These are phyloP conservation scores for Gossypium trilobum DNA, from an alignment of 441 rosid species.

Conservation along the genomic window DNA sequence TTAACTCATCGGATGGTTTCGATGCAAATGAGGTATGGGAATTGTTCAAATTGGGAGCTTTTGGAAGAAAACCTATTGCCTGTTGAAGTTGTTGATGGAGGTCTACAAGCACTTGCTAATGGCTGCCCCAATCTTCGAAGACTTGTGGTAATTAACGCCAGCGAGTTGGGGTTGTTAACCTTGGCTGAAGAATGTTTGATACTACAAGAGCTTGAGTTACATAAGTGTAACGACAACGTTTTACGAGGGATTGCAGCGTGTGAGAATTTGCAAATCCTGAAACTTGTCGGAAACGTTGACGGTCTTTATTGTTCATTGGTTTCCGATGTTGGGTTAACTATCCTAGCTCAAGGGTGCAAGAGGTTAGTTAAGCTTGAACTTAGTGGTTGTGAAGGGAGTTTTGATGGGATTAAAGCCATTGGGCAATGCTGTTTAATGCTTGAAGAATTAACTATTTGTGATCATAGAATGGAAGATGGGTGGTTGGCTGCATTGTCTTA, in stretches of 20 bases:
- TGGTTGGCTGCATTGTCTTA: constrained; percentile 59
- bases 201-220: constrained; percentile 51
- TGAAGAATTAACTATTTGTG: constrained; percentile 42
- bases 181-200: constrained; percentile 46
- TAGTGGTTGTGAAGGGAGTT: constrained; percentile 55
- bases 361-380: constrained; percentile 59
- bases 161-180: constrained; percentile 44
- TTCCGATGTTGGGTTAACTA: constrained; percentile 59
- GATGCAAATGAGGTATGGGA: constrained; percentile 27
- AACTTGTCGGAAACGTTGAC: constrained; percentile 43
- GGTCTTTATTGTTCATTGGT: constrained; percentile 44
- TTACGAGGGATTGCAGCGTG: constrained; percentile 55
- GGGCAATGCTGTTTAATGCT: constrained; percentile 63
- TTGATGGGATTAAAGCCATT: constrained; percentile 63
- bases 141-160: constrained; percentile 44
- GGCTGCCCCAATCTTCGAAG: constrained; percentile 48
- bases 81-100: constrained; percentile 40
- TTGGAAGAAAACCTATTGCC: constrained; percentile 34
- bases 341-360: constrained; percentile 65
- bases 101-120: constrained; percentile 33
- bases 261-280: constrained; percentile 48
- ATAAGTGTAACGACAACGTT: constrained; percentile 46
- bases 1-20: constrained; percentile 34
- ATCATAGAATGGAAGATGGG: constrained; percentile 61
- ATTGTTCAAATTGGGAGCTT: constrained; percentile 30